Conservation (phyloP, 768 basidiomycete genomes). For the Ramaria rubella region DNA sequence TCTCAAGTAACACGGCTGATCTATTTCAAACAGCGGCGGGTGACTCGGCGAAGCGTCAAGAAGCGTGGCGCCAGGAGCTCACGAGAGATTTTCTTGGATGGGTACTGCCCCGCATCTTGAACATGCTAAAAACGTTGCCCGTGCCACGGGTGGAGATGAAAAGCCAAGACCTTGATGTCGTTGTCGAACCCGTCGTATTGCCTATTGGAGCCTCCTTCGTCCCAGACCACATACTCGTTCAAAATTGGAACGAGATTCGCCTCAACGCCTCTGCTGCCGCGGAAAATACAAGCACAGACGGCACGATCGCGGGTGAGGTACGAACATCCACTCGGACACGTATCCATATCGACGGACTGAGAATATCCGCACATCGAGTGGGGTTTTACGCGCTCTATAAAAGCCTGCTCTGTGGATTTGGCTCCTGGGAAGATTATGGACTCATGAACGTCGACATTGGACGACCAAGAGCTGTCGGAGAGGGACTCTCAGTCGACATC, state of each 20-base stretch:
- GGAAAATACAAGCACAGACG: background rate
- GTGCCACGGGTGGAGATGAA: constrained; percentile 25
- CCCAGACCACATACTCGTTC: constrained; percentile 20
- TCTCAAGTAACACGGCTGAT: constrained; percentile 3
- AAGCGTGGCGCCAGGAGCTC: constrained; percentile 7
- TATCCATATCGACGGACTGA: constrained; percentile 21
- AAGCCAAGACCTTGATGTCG: constrained; percentile 14
- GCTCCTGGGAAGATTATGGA: constrained; percentile 24
- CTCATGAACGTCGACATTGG: constrained; percentile 17
- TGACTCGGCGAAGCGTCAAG: constrained; percentile 2
- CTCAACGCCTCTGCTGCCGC: constrained; percentile 13
- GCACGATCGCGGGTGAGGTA: background rate
- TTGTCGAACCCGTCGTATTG: constrained; percentile 20
- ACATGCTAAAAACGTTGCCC: constrained; percentile 18
- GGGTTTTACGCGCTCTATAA: constrained; percentile 21
- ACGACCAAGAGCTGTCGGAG: background rate
- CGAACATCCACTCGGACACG: constrained; percentile 3
- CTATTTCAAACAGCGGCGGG: constrained; percentile 6
- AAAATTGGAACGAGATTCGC: constrained; percentile 19
- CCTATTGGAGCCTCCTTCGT: constrained; percentile 17
- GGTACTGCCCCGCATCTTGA: constrained; percentile 21
- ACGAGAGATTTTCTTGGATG: constrained; percentile 15
- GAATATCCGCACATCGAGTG: constrained; percentile 18
- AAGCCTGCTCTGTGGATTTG: constrained; percentile 11
- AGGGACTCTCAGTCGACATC: constrained; percentile 13